Conservation (phyloP, 2,329 filamentous ascomycete species). For the Cladosporium sp. region DNA sequence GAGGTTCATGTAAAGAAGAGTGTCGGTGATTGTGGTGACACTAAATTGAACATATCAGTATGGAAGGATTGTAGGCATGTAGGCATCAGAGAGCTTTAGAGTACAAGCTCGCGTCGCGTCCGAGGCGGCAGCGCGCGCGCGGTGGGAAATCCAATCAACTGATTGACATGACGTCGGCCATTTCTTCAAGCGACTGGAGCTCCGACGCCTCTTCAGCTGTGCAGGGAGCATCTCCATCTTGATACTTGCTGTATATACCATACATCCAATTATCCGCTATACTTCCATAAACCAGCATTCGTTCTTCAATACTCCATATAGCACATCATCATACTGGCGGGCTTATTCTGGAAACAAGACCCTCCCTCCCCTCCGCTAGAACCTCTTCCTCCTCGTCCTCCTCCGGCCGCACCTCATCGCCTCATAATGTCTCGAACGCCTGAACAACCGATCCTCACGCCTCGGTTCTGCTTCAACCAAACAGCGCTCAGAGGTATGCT, state of each 20-base stretch:
- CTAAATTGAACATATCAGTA: too few relatives aligned
- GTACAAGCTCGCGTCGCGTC: slow-evolving; percentile 2
- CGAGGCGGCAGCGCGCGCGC: background rate
- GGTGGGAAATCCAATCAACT: too few relatives aligned
- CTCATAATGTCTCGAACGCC: slow-evolving; percentile 39
- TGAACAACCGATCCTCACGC: slow-evolving; percentile 38
- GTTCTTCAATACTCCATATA: too few relatives aligned
- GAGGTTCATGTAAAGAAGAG: background rate
- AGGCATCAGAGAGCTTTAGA: slow-evolving; percentile 3
- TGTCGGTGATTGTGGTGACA: background rate
- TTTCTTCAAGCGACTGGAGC: background rate
- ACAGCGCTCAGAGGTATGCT: slow-evolving; percentile 44
- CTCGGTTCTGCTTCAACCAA: slow-evolving; percentile 50
- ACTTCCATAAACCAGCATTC: too few relatives aligned
- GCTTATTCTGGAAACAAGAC: slow-evolving; percentile 24
- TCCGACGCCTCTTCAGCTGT: background rate
- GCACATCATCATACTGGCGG: slow-evolving; percentile 23
- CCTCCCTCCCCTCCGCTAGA: background rate
- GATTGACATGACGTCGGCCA: slow-evolving; percentile 1
- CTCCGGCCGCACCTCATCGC: slow-evolving; percentile 11
- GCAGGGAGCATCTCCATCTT: background rate
- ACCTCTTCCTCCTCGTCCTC: slow-evolving; percentile 14
- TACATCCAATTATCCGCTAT: too few relatives aligned
- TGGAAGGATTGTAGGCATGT: too few relatives aligned
- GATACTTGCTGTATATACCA: too few relatives aligned